These are phyloP conservation scores for Alloascoidea africana DNA, from an alignment of 805 yeast genomes.

Conservation along the genomic window DNA sequence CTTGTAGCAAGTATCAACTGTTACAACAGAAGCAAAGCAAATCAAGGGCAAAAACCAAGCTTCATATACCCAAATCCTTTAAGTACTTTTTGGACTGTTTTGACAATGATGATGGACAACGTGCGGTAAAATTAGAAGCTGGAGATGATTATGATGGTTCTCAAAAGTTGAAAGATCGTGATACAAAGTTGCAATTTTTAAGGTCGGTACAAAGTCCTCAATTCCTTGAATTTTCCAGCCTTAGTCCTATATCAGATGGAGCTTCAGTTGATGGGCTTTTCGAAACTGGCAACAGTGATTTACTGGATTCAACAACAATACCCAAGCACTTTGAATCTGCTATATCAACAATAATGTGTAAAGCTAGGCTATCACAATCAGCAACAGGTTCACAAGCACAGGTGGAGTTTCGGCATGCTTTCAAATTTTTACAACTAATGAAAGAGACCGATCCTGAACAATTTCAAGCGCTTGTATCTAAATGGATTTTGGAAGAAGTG, in stretches of 20 bases:
- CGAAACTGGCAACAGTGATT: neutral
- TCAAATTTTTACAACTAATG: conserved; percentile 10
- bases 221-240: neutral
- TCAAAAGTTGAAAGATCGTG: neutral
- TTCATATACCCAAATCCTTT: neutral
- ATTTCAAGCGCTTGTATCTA: conserved; percentile 10
- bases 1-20: too few relatives aligned
- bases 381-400: conserved; percentile 3
- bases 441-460: conserved; percentile 8
- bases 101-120: neutral
- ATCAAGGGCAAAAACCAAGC: too few relatives aligned
- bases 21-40: too few relatives aligned
- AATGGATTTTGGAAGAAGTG: conserved; percentile 16
- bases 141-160: neutral
- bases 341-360: neutral
- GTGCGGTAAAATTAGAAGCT: neutral
- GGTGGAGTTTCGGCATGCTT: neutral
- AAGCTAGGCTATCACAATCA: too few relatives aligned
- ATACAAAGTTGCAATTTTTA: too few relatives aligned
- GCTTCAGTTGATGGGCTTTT: neutral
- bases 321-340: neutral
- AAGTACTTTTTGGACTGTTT: neutral
- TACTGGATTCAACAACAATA: neutral
- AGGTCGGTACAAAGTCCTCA: neutral
- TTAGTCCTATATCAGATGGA: neutral